Conservation (phyloP, 306 rosid species). For the Prunus campanulata region DNA sequence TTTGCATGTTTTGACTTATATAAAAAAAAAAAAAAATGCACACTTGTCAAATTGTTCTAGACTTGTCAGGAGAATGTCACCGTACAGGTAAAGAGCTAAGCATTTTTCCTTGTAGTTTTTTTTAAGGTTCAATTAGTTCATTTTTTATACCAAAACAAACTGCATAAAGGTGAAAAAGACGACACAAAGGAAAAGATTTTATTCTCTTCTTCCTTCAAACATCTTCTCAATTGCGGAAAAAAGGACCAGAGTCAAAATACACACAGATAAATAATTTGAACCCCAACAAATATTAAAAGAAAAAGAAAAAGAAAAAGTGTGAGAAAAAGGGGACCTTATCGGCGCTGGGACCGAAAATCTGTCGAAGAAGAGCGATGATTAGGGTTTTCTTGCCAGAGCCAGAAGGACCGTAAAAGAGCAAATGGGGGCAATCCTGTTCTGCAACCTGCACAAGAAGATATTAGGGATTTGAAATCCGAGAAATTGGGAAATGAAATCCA, state of each 20-base stretch:
- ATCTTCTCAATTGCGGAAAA: neutral
- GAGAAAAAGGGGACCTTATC: conserved; percentile 55
- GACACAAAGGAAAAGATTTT: neutral
- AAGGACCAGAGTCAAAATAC: neutral
- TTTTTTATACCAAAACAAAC: neutral
- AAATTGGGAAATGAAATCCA: neutral
- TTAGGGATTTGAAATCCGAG: neutral
- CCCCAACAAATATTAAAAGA: neutral
- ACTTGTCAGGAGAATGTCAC: neutral
- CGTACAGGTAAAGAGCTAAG: neutral
- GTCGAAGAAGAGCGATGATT: conserved; percentile 84
- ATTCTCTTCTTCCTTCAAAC: neutral
- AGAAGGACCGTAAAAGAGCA: conserved; percentile 89
- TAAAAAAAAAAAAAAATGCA: neutral
- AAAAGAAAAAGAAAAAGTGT: no score
- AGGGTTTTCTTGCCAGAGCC: conserved; percentile 99
- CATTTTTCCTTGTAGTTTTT: neutral
- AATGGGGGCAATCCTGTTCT: conserved; percentile 96
- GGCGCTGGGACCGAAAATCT: conserved; percentile 84
- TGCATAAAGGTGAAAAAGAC: neutral
- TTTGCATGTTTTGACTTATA: neutral
- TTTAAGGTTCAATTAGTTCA: neutral
- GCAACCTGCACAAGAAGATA: conserved; percentile 42
- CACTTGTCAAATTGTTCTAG: neutral
- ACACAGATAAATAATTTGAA: neutral